Conservation (phyloP, 106 monocot genomes). For the Dactylorhiza incarnata region DNA sequence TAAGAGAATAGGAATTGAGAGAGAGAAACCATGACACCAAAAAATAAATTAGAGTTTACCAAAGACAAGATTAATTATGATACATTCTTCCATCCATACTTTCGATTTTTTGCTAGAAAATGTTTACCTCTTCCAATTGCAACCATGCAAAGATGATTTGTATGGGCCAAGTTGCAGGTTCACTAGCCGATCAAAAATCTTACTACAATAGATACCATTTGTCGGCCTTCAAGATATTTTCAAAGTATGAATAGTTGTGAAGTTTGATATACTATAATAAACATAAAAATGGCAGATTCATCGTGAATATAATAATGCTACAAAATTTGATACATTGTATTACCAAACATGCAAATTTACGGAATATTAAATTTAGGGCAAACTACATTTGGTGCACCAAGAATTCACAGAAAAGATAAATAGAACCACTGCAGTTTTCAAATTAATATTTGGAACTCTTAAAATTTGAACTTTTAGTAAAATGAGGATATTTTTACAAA, state of each 20-base stretch:
- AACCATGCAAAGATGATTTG: neutral
- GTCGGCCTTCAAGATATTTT: neutral
- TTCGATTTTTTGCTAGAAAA: neutral
- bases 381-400: too few species aligned
- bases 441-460: too few species aligned
- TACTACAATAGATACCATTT: neutral
- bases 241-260: neutral
- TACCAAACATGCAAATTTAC: neutral
- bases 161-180: neutral
- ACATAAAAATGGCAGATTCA: neutral
- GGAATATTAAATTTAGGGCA: neutral
- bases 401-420: too few species aligned
- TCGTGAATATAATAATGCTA: neutral
- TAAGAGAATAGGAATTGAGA: neutral
- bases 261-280: neutral
- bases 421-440: too few species aligned
- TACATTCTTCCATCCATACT: neutral
- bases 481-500: too few species aligned
- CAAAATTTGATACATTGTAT: neutral
- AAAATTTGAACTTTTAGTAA: too few species aligned
- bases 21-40: neutral
- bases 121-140: neutral
- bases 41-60: slow-evolving; percentile 1
- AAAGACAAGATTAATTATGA: neutral
- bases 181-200: neutral